Conservation (phyloP, 2,329 filamentous ascomycete genomes). For the Phaeosphaeria sp. region DNA sequence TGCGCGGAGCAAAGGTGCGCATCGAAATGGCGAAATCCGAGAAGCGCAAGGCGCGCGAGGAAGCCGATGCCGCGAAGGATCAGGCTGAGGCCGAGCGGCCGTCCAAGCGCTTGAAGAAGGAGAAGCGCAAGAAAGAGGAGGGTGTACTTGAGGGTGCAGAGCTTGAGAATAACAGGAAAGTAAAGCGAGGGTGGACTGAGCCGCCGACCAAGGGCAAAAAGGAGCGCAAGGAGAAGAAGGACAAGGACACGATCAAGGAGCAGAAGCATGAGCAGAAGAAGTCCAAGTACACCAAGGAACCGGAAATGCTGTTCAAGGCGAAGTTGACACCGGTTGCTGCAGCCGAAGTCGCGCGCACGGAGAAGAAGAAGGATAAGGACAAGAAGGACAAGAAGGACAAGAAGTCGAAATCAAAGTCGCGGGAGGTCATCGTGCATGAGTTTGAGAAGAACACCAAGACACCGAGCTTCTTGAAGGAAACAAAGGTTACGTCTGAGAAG, state of each 20-base stretch:
- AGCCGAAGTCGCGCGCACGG: slow-evolving; percentile 44
- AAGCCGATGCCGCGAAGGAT: slow-evolving; percentile 45
- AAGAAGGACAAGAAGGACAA: slow-evolving; percentile 60
- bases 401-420: slow-evolving; percentile 58
- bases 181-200: slow-evolving; percentile 91
- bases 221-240: slow-evolving; percentile 57
- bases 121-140: slow-evolving; percentile 56
- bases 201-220: slow-evolving; percentile 57
- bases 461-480: slow-evolving; percentile 77
- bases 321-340: slow-evolving; percentile 64
- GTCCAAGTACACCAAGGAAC: slow-evolving; percentile 80
- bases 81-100: slow-evolving; percentile 57
- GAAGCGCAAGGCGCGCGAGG: slow-evolving; percentile 55
- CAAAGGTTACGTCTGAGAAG: slow-evolving; percentile 51
- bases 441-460: slow-evolving; percentile 86
- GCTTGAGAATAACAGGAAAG: slow-evolving; percentile 74
- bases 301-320: slow-evolving; percentile 86
- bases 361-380: slow-evolving; percentile 54
- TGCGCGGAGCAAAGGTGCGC: slow-evolving; percentile 84
- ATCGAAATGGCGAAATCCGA: slow-evolving; percentile 80
- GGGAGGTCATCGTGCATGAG: slow-evolving; percentile 80
- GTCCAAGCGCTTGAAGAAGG: slow-evolving; percentile 54
- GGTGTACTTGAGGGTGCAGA: slow-evolving; percentile 71
- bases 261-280: slow-evolving; percentile 64
- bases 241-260: slow-evolving; percentile 62